These are phyloP conservation scores for Candida pseudoglaebosa DNA, from an alignment of 805 yeast species.

Conservation along the genomic window DNA sequence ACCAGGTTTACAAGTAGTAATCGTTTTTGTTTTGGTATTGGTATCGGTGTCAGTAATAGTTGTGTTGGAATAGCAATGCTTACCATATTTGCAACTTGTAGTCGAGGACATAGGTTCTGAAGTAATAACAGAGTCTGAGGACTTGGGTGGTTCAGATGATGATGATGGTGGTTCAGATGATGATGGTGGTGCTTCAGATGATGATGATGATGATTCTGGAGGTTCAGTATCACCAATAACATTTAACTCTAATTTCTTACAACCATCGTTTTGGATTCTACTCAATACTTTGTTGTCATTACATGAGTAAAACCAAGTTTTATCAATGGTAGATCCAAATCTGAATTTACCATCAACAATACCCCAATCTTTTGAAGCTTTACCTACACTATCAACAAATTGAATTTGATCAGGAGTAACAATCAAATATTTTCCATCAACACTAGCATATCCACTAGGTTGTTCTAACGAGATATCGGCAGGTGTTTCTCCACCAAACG, in stretches of 20 bases:
- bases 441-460: slow-evolving; percentile 27
- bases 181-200: not conserved
- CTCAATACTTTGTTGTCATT: slow-evolving; percentile 1
- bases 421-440: slow-evolving; percentile 17
- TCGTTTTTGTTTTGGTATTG: not conserved
- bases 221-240: slow-evolving; percentile 3
- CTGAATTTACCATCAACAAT: slow-evolving; percentile 23
- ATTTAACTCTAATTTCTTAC: slow-evolving; percentile 2
- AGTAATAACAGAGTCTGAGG: slow-evolving; percentile 18
- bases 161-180: slow-evolving; percentile 19
- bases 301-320: slow-evolving; percentile 24
- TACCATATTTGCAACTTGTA: slow-evolving; percentile 20
- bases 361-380: slow-evolving; percentile 26
- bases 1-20: not conserved
- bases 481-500: slow-evolving; percentile 13
- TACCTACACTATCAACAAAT: slow-evolving; percentile 10
- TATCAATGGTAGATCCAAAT: slow-evolving; percentile 13
- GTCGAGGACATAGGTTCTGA: slow-evolving; percentile 20
- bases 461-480: slow-evolving; percentile 22
- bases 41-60: not conserved
- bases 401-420: slow-evolving; percentile 14
- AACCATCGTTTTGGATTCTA: not conserved
- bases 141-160: slow-evolving; percentile 16
- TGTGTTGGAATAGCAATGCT: slow-evolving; percentile 6
- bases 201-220: slow-evolving; percentile 16